Base-by-base conservation (phyloP, 495 filamentous ascomycete genomes). In the Tuber calosporum region DNA sequence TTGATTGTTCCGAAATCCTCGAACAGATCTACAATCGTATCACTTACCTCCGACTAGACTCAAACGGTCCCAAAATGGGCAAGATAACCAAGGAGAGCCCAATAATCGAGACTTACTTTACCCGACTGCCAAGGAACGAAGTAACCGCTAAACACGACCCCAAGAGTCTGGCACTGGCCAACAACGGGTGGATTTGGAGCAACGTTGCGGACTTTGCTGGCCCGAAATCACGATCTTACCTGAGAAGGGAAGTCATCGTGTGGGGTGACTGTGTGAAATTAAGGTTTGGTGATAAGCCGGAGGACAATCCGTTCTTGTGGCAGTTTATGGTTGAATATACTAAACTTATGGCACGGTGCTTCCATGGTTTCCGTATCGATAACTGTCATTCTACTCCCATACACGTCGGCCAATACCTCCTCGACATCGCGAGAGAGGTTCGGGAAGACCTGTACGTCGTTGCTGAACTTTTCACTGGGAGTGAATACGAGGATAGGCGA, bases 181-280 rank as follows among this genome's bases (percentile, higher is more conserved):
- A 97, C 83, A 99, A 99, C 81, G 96, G 96, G 73, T 99, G 96
- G 96, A 93, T 98, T 30, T 99, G 96, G 96, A 93, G 92, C 75
- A 93, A 95, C 20, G 87, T 98, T 83, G 88, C 91, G 37, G 96
- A 99, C 82, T 94, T 97, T 81, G 96, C 96, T 26, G 96, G 96
- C 0, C 90, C 92, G 0, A 83, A 91, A 58, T 97, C 94, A 2
- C 90, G 90, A 58, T 92, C 94, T 45, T 99, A 99, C 79, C 87
- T 98, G 8, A 89, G 93, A 36, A 88, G 96, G 62, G 93, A 99
- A 82, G 93, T 99, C 69, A 98, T 99, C 76, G 91, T 96, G 48
- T 99, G 96, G 96, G 92, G 93, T 26, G 96, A 99, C 81, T 99
- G 96, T 83, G 95, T 97, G 11, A 99, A 98, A 85, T 88, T 99